Base-by-base conservation (phyloP, 2,329 filamentous ascomycete species). In the Pezicula neosporulosa region DNA sequence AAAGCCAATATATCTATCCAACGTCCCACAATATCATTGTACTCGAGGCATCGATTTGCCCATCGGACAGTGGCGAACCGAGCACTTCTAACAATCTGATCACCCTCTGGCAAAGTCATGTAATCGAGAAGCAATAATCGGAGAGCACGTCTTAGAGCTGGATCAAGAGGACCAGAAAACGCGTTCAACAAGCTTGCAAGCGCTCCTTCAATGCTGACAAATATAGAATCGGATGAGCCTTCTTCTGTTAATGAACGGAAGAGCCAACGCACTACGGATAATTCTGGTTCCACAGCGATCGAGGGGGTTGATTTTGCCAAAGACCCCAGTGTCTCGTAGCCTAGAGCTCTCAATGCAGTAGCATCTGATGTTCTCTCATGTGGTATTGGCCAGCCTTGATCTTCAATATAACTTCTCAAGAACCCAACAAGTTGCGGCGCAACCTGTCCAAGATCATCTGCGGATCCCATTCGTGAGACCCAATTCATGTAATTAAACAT, bases 1-100 rank as follows among this genome's bases (percentile, higher is more conserved):
- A 94, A 74, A 7, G 92, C 93, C 46, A 97, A 77, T 15, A 97
- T 81, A 66, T 97, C 84, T 44, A 97, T 88, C 89, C 90, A 97
- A 45, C 94, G 82, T 24, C 84, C 94, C 36, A 86, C 76, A 9
- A 90, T 77, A 62, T 96, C 90, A 18, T 78, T 78, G 60, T 90
- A 97, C 1, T 87, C 82, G 5, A 99, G 75, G 62, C 90, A 96
- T 47, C 89, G 81, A 65, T 97, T 97, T 10, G 90, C 90, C 77
- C 93, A 97, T 52, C 94, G 89, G 7, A 94, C 85, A 21, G 86
- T 86, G 18, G 90, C 86, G 69, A 92, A 94, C 7, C 89, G 83
- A 33, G 88, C 87, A 61, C 87, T 92, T 58, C 87, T 80, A n/a
- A 85, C 73, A 15, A 80, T 73, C n/a, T 74, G 72, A 2, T 67